Base-by-base conservation (phyloP, 129 eudicot genomes). In the Flaveria sonorensis region DNA sequence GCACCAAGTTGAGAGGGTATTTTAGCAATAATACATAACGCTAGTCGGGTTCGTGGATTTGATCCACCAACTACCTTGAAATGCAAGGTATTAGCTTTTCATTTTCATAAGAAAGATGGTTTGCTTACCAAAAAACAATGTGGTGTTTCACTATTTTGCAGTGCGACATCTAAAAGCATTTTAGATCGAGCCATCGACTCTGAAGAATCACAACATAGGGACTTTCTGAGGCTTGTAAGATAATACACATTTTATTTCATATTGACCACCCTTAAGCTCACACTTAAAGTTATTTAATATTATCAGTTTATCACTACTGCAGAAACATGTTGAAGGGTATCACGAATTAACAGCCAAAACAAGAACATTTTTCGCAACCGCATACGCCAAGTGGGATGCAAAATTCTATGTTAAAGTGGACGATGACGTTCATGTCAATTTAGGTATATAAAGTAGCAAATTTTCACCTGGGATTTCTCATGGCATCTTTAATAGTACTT, bases 321-420 rank as follows among this genome's bases (percentile, higher is more conserved):
- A 89, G 96, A 85, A 83, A 32, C 96, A 90, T 69, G 84, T 90
- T 46, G 96, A 90, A 83, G 96, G 96, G 63, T 90, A 90, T 80
- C 96, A 85, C 55, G 96, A 85, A 59, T 64, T 90, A 83, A 83
- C 92, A 13, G 89, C 92, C 59, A 89, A 89, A 85, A 89, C 96
- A 59, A 85, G 86, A 79, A 76, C 83, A 40, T 90, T 83, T 78
- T 83, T 90, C n/a, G 73, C 88, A 11, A 77, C 90, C 15, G 96
- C 96, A 76, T 86, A 79, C n/a, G 82, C 87, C 7, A 81, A 71
- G 7, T 90, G 96, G 96, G 96, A 90, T 82, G 96, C 96, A 20
- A 88, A 90, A 19, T 90, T 83, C 51, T 90, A 90, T 21, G 84
- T 87, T 67, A 90, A 90, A 78, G 89, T 90, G 52, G 96, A 90